Conservation (phyloP, 75 land plant genomes). For the Ceratopteris richardii region DNA sequence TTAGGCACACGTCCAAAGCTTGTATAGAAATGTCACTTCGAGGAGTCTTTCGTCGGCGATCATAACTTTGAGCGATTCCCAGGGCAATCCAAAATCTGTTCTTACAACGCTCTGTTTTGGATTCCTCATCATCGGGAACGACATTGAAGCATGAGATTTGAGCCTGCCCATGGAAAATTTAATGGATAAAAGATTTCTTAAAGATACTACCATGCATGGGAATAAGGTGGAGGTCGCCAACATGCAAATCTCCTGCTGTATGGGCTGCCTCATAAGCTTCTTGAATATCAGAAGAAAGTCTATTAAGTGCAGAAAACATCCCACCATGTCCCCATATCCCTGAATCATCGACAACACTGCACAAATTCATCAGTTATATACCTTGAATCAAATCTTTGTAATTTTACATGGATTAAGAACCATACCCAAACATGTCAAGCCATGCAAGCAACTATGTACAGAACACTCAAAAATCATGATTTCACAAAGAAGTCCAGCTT, state of each 20-base stretch:
- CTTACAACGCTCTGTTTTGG: too few species aligned
- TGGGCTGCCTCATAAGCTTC: constrained; percentile 60
- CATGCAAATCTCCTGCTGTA: constrained; percentile 68
- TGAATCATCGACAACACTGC: constrained; percentile 77
- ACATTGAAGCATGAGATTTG: too few species aligned
- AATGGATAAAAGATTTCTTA: neutral
- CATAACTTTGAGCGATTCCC: constrained; percentile 82
- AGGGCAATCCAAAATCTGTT: constrained; percentile 49
- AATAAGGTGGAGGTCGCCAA: constrained; percentile 73
- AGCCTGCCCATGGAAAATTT: too few species aligned
- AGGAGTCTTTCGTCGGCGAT: constrained; percentile 68
- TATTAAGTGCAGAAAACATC: constrained; percentile 68
- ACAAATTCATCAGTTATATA: too few species aligned
- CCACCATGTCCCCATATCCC: constrained; percentile 89
- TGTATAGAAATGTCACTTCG: constrained; percentile 67
- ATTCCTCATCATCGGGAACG: too few species aligned
- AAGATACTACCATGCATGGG: constrained; percentile 47
- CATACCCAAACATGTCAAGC: too few species aligned
- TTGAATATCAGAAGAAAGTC: constrained; percentile 46
- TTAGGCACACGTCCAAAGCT: constrained; percentile 58
- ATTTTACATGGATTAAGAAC: too few species aligned
- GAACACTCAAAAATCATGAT: too few species aligned
- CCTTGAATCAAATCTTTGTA: too few species aligned
- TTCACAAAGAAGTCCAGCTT: too few species aligned
- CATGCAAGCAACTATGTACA: too few species aligned